These are phyloP conservation scores for Candida wancherniae DNA, from an alignment of 805 yeast genomes.

Conservation along the genomic window DNA sequence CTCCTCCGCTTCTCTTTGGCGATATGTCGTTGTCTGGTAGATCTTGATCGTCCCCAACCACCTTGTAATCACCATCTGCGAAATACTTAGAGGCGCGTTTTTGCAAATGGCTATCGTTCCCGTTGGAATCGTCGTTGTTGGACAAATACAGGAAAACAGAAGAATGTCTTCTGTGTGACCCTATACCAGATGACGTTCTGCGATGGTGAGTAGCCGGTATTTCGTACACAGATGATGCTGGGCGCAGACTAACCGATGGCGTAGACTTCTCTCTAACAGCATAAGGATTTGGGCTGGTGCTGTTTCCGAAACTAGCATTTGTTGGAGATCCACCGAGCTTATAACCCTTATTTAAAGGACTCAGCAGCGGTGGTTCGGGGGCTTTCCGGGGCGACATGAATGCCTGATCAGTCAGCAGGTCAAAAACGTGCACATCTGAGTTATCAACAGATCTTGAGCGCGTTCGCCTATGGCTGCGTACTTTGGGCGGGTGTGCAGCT, in stretches of 20 bases:
- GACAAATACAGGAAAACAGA: constrained; percentile 52
- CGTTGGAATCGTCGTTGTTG: constrained; percentile 22
- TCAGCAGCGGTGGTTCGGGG: constrained; percentile 57
- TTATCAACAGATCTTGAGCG: constrained; percentile 51
- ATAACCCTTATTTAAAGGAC: constrained; percentile 25
- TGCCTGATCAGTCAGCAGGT: no score
- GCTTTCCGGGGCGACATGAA: constrained; percentile 70
- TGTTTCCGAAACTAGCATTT: constrained; percentile 1
- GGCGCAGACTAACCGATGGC: constrained; percentile 25
- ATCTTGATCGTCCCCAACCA: constrained; percentile 22
- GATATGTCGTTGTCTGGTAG: constrained; percentile 30
- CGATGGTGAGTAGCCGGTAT: constrained; percentile 30
- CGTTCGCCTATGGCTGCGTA: constrained; percentile 39
- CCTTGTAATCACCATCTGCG: constrained; percentile 10
- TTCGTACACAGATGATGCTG: constrained; percentile 50
- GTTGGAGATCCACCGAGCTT: constrained; percentile 29
- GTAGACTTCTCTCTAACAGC: constrained; percentile 20
- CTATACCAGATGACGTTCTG: constrained; percentile 25
- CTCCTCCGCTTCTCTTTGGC: constrained; percentile 35
- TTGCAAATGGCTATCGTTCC: constrained; percentile 7
- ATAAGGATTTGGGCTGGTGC: constrained; percentile 14
- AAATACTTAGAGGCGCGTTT: constrained; percentile 8
- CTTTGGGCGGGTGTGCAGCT: constrained; percentile 2
- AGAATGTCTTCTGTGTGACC: constrained; percentile 54
- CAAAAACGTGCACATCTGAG: no score